phyloP scores from a whole-genome alignment of 345 rosid species.

The Alliaria petiolata region DNA sequence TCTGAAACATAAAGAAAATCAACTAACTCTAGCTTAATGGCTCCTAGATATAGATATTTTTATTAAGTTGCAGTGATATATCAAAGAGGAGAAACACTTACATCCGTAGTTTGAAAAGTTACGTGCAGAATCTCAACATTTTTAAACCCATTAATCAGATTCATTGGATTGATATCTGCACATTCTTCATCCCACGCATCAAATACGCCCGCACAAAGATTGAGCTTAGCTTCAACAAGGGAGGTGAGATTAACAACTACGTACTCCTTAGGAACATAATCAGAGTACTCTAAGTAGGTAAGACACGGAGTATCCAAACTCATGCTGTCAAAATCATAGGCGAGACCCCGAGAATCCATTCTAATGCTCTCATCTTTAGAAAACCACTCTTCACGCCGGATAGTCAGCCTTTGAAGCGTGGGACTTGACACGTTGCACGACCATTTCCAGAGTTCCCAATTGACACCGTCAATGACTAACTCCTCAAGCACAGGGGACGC shows the following conservation, averaged over 20 bases:
- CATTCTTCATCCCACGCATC: no score
- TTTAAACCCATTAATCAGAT: background rate
- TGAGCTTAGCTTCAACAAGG: background rate
- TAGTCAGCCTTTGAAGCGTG: background rate
- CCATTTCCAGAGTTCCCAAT: conserved; percentile 4
- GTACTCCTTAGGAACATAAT: background rate
- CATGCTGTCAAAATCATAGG: background rate
- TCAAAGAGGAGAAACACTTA: background rate
- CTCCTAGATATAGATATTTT: no score
- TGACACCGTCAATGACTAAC: background rate
- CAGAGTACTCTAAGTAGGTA: background rate
- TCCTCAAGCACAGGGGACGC: background rate
- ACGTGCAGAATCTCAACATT: background rate
- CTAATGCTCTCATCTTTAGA: no score
- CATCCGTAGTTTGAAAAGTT: no score
- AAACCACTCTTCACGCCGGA: background rate
- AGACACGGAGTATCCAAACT: background rate
- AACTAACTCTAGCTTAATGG: no score
- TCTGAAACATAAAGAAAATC: background rate
- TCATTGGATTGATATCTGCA: background rate
- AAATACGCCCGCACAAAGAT: background rate
- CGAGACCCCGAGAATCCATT: no score
- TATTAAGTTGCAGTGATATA: no score
- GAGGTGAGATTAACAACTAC: background rate
- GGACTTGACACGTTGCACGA: background rate